Conservation (phyloP, 768 basidiomycete species). For the Stropharia rugosoannulata region DNA sequence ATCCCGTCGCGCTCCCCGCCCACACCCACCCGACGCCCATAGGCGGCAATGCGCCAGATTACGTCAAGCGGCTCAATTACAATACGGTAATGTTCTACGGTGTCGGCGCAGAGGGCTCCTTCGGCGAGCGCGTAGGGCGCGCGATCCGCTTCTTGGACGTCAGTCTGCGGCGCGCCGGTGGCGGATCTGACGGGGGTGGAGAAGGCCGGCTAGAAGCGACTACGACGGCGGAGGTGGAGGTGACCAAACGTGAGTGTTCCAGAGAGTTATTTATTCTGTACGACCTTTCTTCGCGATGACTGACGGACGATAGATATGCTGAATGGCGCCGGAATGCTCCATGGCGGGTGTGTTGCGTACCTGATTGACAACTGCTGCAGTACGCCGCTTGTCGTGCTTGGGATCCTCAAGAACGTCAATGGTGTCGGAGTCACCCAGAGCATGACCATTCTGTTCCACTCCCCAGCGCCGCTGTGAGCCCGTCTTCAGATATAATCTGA, state of each 20-base stretch:
- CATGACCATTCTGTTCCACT: conserved; percentile 68
- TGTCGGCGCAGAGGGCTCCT: conserved; percentile 63
- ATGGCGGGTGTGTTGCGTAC: conserved; percentile 75
- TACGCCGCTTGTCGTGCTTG: conserved; percentile 67
- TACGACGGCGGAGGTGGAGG: conserved; percentile 60
- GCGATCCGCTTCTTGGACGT: conserved; percentile 62
- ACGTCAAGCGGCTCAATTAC: conserved; percentile 63
- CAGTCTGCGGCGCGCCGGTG: conserved; percentile 31
- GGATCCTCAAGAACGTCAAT: conserved; percentile 56
- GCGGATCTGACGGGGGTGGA: conserved; percentile 42
- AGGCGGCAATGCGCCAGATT: conserved; percentile 60
- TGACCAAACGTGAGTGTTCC: conserved; percentile 54
- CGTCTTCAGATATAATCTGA: not conserved
- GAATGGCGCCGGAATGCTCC: conserved; percentile 74
- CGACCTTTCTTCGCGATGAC: conserved; percentile 1
- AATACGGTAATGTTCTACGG: conserved; percentile 72
- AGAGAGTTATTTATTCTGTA: not conserved
- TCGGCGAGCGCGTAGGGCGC: conserved; percentile 61
- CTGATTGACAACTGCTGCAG: conserved; percentile 74
- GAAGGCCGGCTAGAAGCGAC: conserved; percentile 58
- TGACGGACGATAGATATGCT: conserved; percentile 52
- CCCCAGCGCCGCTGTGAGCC: conserved; percentile 62
- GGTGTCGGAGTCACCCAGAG: conserved; percentile 77
- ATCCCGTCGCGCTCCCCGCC: conserved; percentile 59
- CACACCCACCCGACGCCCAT: conserved; percentile 55